phyloP scores from a whole-genome alignment of 2,329 filamentous ascomycete genomes.

The Scleromitrula shiraiana region DNA sequence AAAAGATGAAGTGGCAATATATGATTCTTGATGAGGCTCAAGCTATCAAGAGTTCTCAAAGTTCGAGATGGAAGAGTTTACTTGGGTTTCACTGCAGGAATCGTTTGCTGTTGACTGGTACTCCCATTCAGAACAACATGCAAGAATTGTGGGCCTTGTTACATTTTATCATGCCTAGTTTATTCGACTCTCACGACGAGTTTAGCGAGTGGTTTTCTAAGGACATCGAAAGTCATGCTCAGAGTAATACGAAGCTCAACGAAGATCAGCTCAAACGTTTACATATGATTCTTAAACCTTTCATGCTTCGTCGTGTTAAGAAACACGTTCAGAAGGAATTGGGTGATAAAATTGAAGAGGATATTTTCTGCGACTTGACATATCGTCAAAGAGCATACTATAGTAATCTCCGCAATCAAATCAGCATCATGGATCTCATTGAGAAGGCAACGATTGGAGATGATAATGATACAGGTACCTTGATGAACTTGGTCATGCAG shows the following conservation, averaged over 20 bases:
- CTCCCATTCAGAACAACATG: constrained; percentile 99
- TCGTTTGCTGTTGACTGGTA: constrained; percentile 85
- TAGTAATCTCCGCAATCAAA: constrained; percentile 85
- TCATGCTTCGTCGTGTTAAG: constrained; percentile 99
- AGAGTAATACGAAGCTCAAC: constrained; percentile 99
- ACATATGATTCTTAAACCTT: constrained; percentile 98
- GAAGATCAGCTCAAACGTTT: constrained; percentile 94
- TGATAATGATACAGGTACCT: constrained; percentile 85
- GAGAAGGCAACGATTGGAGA: constrained; percentile 94
- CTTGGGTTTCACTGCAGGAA: constrained; percentile 94
- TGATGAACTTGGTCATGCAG: constrained; percentile 99
- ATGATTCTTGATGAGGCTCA: constrained; percentile 99
- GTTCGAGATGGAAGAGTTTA: constrained; percentile 93
- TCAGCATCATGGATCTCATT: constrained; percentile 97
- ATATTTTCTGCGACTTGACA: constrained; percentile 93
- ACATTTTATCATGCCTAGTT: constrained; percentile 99
- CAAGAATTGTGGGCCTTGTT: constrained; percentile 95
- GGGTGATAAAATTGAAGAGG: constrained; percentile 95
- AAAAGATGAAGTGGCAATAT: constrained; percentile 99
- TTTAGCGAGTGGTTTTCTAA: constrained; percentile 94
- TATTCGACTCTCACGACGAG: constrained; percentile 91
- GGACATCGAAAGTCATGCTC: constrained; percentile 95
- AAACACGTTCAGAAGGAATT: constrained; percentile 99
- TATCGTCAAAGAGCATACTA: constrained; percentile 95
- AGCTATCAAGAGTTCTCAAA: constrained; percentile 96